A percentile compares a stretch with the other conserved stretches of the same genome.
These are phyloP conservation scores for Panaeolus cyanescens DNA, from an alignment of 768 basidiomycete species.

Conservation along the genomic window DNA sequence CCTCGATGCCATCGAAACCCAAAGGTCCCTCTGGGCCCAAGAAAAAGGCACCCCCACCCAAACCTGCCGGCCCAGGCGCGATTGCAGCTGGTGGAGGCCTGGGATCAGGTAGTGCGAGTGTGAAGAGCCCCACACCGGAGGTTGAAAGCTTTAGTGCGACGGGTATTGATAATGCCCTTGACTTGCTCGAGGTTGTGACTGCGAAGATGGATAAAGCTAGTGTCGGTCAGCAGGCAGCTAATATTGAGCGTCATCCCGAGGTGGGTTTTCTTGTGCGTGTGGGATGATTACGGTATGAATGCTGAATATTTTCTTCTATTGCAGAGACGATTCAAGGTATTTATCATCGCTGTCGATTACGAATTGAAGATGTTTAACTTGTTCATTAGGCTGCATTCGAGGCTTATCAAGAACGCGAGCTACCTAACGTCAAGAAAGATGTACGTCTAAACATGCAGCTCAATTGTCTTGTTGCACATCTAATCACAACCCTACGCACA, in stretches of 20 bases:
- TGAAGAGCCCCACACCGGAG: slow-evolving; percentile 34
- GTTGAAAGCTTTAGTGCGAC: slow-evolving; percentile 79
- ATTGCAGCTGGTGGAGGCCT: slow-evolving; percentile 73
- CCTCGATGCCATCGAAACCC: slow-evolving; percentile 56
- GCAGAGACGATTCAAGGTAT: slow-evolving; percentile 88
- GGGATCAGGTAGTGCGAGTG: slow-evolving; percentile 20
- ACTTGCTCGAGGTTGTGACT: slow-evolving; percentile 85
- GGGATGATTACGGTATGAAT: slow-evolving; percentile 3
- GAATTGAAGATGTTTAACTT: neutral
- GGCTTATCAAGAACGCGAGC: slow-evolving; percentile 84
- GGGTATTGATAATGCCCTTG: slow-evolving; percentile 89
- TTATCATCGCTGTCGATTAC: neutral
- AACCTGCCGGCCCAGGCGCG: slow-evolving; percentile 83
- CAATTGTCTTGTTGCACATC: slow-evolving; percentile 8
- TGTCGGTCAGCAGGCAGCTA: slow-evolving; percentile 83
- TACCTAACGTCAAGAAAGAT: slow-evolving; percentile 77
- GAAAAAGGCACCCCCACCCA: slow-evolving; percentile 51
- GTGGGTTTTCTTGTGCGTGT: slow-evolving; percentile 40
- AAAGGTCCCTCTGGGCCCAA: slow-evolving; percentile 61
- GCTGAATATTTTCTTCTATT: slow-evolving; percentile 10
- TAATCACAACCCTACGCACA: slow-evolving; percentile 8
- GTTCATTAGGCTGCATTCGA: slow-evolving; percentile 75
- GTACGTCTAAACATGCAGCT: slow-evolving; percentile 32
- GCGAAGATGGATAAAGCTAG: slow-evolving; percentile 94
- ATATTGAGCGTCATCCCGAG: slow-evolving; percentile 91